These are phyloP conservation scores for Populus hybrid DNA, from an alignment of 441 rosid genomes.

Conservation along the genomic window DNA sequence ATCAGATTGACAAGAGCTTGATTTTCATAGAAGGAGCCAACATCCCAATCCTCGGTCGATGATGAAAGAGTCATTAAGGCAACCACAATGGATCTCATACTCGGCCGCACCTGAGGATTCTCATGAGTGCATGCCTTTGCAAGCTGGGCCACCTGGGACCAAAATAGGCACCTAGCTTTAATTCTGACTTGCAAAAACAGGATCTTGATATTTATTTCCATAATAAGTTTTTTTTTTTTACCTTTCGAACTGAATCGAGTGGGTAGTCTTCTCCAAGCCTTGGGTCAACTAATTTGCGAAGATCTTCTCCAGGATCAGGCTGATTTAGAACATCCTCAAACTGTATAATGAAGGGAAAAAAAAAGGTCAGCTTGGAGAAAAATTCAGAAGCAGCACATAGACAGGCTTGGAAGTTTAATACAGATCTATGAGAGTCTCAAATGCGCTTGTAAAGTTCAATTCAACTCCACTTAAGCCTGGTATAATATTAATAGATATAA, in stretches of 20 bases:
- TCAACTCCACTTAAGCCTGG: background rate
- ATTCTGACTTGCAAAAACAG: background rate
- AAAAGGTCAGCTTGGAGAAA: background rate
- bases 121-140: slow-evolving; percentile 86
- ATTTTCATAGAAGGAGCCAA: slow-evolving; percentile 66
- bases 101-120: slow-evolving; percentile 69
- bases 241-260: slow-evolving; percentile 69
- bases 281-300: slow-evolving; percentile 61
- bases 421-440: background rate
- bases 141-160: slow-evolving; percentile 74
- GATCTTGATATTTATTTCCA: background rate
- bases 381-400: background rate
- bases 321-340: slow-evolving; percentile 68
- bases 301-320: slow-evolving; percentile 54
- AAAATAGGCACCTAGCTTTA: background rate
- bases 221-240: slow-evolving; percentile 10
- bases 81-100: slow-evolving; percentile 86
- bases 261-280: slow-evolving; percentile 76
- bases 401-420: background rate
- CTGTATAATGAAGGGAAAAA: slow-evolving; percentile 30
- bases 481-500: background rate
- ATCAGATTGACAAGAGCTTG: slow-evolving; percentile 64
- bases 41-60: slow-evolving; percentile 80
- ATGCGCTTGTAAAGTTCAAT: background rate
- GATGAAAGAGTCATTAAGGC: slow-evolving; percentile 84